These are phyloP conservation scores for Avicennia marina DNA, from an alignment of 257 asterid genomes.

Conservation along the genomic window DNA sequence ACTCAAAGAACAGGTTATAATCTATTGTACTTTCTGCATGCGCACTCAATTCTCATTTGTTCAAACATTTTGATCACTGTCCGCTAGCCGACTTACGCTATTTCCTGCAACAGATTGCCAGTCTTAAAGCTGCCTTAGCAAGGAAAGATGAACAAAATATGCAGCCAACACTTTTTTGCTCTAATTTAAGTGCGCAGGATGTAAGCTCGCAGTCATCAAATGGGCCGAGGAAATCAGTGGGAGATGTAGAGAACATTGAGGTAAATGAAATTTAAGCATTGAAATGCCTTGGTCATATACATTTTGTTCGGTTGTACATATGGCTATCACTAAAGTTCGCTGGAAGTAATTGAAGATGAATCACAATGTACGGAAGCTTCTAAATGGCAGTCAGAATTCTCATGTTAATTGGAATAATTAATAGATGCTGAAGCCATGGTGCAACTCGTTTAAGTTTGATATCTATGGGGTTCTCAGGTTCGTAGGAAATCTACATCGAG, in stretches of 20 bases:
- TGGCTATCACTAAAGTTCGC: no score
- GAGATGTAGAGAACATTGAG: constrained; percentile 60
- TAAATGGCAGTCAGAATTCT: no score
- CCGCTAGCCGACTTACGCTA: not conserved
- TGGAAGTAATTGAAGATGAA: no score
- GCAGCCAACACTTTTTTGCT: constrained; percentile 30
- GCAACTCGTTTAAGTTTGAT: no score
- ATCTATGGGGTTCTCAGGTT: constrained; percentile 28
- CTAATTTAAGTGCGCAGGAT: constrained; percentile 35
- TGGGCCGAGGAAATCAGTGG: constrained; percentile 62
- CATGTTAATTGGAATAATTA: no score
- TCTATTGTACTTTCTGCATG: not conserved
- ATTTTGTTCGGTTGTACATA: no score
- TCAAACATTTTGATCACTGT: no score
- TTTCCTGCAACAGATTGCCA: constrained; percentile 42
- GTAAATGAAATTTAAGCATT: constrained; percentile 21
- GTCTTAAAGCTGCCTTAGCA: constrained; percentile 66
- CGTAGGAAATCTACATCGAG: constrained; percentile 36
- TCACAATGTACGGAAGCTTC: no score
- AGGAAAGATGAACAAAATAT: constrained; percentile 46
- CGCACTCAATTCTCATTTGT: not conserved
- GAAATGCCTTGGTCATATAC: no score
- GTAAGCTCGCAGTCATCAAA: constrained; percentile 29
- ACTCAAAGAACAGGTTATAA: constrained; percentile 80
- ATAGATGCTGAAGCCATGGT: no score